A percentile compares a stretch with the other conserved stretches of the same genome.
These are phyloP conservation scores for Fusarium verticillioides DNA, from an alignment of 2,329 filamentous ascomycete species.

Conservation along the genomic window DNA sequence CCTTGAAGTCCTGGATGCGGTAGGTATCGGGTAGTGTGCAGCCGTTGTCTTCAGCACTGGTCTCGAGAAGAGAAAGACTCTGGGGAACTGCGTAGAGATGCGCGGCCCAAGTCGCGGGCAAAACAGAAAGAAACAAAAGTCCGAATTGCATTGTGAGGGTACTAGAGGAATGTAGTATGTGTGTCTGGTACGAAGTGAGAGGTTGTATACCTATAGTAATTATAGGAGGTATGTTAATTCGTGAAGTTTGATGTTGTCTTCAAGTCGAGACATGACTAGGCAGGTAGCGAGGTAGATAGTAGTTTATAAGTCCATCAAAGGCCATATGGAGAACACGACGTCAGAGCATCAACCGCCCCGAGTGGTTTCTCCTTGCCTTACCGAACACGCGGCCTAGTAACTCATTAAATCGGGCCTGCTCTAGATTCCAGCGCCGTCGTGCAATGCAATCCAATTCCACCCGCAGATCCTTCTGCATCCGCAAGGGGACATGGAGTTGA, in stretches of 20 bases:
- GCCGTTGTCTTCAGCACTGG: slow-evolving; percentile 35
- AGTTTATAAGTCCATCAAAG: slow-evolving; percentile 27
- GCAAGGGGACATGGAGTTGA: slow-evolving; percentile 24
- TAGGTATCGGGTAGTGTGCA: slow-evolving; percentile 55
- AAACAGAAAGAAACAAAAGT: slow-evolving; percentile 36
- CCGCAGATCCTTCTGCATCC: slow-evolving; percentile 39
- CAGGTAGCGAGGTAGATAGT: not conserved
- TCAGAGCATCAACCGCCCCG: slow-evolving; percentile 16
- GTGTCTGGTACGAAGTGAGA: not conserved
- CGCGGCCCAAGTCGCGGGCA: slow-evolving; percentile 38
- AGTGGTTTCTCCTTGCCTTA: slow-evolving; percentile 5
- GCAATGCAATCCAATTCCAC: slow-evolving; percentile 22
- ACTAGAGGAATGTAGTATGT: not conserved
- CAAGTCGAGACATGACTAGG: slow-evolving; percentile 8
- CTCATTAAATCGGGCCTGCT: slow-evolving; percentile 32
- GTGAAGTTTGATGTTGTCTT: not conserved
- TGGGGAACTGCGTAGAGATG: slow-evolving; percentile 45
- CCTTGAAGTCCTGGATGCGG: slow-evolving; percentile 53
- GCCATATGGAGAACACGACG: slow-evolving; percentile 35
- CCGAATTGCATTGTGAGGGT: slow-evolving; percentile 33
- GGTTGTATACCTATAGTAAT: not conserved
- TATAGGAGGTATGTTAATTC: not conserved
- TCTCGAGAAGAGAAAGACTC: slow-evolving; percentile 40
- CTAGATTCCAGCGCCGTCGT: slow-evolving; percentile 13
- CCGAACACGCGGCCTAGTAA: slow-evolving; percentile 33